Base-by-base conservation (phyloP, 331 rosid genomes). In the Malus hybrid region DNA sequence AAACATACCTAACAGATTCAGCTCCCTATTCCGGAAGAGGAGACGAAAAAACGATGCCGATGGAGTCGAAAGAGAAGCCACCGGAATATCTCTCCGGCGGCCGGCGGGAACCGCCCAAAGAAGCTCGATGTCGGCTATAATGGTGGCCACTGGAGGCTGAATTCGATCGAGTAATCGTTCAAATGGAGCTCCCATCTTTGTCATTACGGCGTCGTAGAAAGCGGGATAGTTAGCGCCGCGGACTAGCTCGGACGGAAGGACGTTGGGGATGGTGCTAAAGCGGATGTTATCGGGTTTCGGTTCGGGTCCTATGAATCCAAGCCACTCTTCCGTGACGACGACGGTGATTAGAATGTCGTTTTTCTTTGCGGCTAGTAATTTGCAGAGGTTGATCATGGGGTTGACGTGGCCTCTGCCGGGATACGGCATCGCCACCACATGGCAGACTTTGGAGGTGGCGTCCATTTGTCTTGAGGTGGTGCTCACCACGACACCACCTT, bases 301-400 rank as follows among this genome's bases (percentile, higher is more conserved):
- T 33, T 85, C 79, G n/a, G 72, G 34, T 55, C 77, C 81, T 67
- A 82, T 76, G 74, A 42, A 80, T 68, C 82, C 76, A 50, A 78
- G 79, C 91, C 93, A 87, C 66, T 87, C 91, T 42, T 87, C 77
- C 4, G 90, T 89, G 63, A 85, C 67, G 7, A 85, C 86, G 55
- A 87, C 80, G 67, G 88, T 87, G 77, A 89, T 72, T 50, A 82
- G 79, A 10, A 87, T 46, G 12, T 83, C 10, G 27, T n/a, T 19
- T 9, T 19, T 71, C 68, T 14, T 59, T 0, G 77, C 71, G 39
- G 65, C 63, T 4, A 89, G 83, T n/a, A 70, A 22, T 44, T 83
- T 85, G 82, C 91, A 89, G 52, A 83, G 78, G 80, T 68, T 83
- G 86, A 85, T 77, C 90, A 85, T 81, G 28, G 93, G 82, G 85